Evolutionary conservation across 2,329 filamentous ascomycete genomes (phyloP), one percentile per base, ranked within the genome.

Genomic region (Corynespora cassiicola): DNA sequence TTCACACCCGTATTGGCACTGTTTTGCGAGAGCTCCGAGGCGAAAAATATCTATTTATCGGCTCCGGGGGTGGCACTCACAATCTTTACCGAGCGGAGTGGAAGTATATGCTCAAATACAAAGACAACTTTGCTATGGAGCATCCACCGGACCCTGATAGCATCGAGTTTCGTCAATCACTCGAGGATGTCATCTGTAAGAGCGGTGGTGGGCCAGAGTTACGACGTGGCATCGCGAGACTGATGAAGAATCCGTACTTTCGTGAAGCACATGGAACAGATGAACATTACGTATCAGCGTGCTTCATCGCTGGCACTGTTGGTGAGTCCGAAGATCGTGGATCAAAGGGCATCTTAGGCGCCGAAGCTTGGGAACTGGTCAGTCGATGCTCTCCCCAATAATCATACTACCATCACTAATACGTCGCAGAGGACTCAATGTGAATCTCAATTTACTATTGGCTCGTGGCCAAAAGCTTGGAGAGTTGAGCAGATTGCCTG

Each of bases 121-220:
- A 31, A 20, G 29, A 31, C 16, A 31, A 31, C 29, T 31, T 31
- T 14, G 29, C 29, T 19, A 31, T 31, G 29, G 29, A 31, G 17
- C 9, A 20, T 3, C 29, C 29, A 3, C 29, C 29, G 7, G 29
- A 31, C 17, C 11, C 10, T 14, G 29, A 31, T 20, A 31, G 29
- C 17, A 31, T 31, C 17, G 29, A 31, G 14, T 31, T 31, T 14
- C 29, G 29, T 31, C 29, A 31, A 18, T 31, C 29, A 20, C 14
- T 31, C 7, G 29, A 31, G 29, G 29, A 31, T 14, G 29, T 21
- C 4, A 31, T 31, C 4, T 31, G 29, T 18, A 31, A 31, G 29
- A 31, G 20, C 14, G 29, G 29, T 6, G 29, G 29, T 3, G 29
- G 29, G 7, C 29, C 29, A 9, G 29, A 31, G 20, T 14, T 31